Evolutionary conservation across 2,329 filamentous ascomycete species (phyloP).

Genomic region (Trichophyton schoenleinii): DNA sequence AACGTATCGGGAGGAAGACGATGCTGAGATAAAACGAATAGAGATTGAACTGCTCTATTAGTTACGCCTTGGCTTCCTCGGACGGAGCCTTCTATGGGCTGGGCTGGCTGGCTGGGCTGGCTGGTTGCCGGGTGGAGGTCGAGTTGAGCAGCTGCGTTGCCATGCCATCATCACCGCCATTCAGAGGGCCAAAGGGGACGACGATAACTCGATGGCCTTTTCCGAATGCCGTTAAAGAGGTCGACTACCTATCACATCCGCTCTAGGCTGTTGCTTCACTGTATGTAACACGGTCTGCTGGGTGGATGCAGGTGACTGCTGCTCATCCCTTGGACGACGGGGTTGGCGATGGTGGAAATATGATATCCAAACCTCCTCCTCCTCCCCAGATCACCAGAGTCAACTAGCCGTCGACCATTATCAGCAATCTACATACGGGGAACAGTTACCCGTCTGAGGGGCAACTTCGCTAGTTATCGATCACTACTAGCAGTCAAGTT

Average conservation of each 20-base stretch:
- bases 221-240: too few species aligned
- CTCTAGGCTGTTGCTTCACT: not conserved
- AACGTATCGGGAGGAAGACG: not conserved
- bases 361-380: not conserved
- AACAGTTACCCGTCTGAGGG: too few species aligned
- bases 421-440: too few species aligned
- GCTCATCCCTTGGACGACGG: not conserved
- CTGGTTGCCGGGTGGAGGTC: not conserved
- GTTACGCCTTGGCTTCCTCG: too few species aligned
- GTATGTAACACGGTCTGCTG: slow-evolving; percentile 1
- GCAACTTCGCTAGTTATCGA: not conserved
- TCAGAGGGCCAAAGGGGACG: not conserved
- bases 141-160: not conserved
- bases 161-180: not conserved
- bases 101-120: too few species aligned
- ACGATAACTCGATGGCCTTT: not conserved
- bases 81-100: not conserved
- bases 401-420: too few species aligned
- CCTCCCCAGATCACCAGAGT: too few species aligned
- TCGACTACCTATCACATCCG: not conserved
- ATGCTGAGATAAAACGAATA: not conserved
- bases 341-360: not conserved
- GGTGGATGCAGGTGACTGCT: not conserved
- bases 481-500: not conserved
- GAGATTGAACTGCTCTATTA: not conserved